Evolutionary conservation across 306 rosid genomes (phyloP).

Genomic region (Styphnolobium japonicum): DNA sequence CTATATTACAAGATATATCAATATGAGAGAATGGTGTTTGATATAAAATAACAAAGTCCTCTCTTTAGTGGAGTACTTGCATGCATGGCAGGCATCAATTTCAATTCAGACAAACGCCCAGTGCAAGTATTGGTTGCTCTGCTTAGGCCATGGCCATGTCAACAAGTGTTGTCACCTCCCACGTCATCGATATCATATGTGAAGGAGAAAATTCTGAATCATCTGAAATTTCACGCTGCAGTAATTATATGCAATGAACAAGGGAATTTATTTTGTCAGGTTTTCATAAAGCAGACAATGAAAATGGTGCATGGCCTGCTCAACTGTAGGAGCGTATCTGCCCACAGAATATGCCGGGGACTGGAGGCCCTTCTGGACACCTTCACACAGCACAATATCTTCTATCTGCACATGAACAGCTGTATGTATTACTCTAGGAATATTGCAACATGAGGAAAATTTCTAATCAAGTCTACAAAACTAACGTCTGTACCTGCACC

Average conservation of each 20-base stretch:
- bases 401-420: conserved; percentile 54
- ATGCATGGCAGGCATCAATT: not conserved
- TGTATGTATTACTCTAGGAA: not conserved
- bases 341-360: conserved; percentile 75
- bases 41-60: not conserved
- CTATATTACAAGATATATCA: not conserved
- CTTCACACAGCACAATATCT: conserved; percentile 73
- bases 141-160: not conserved
- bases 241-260: not conserved
- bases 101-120: not conserved
- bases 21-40: not conserved
- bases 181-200: not conserved
- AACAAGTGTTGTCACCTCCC: not conserved
- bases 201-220: not conserved
- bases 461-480: not conserved
- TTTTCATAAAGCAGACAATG: conserved; percentile 60
- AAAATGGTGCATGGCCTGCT: conserved; percentile 93
- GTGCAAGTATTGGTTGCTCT: not conserved
- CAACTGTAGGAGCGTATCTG: conserved; percentile 78
- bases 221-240: not conserved
- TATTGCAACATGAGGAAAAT: not conserved
- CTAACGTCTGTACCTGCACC: conserved; percentile 65
- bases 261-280: conserved; percentile 31
- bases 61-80: not conserved
- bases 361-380: conserved; percentile 82